phyloP scores from a whole-genome alignment of 257 asterid species.

The Nicotiana noctiflora region DNA sequence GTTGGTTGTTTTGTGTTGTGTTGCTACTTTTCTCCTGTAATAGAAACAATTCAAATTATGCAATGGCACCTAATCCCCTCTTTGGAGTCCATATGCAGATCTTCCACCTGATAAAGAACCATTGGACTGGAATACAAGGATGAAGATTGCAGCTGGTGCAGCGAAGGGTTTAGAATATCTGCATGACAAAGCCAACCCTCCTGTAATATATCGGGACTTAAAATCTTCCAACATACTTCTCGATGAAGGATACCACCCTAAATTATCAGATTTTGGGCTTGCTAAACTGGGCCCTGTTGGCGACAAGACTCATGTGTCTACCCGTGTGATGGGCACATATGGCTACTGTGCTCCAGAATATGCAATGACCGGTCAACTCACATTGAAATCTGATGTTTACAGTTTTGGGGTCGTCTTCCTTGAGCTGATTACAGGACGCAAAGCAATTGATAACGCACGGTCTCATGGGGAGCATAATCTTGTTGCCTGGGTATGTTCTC shows the following conservation, averaged over 20 bases:
- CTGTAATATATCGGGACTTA: slow-evolving; percentile 79
- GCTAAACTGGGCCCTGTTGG: slow-evolving; percentile 93
- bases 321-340: slow-evolving; percentile 94
- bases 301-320: slow-evolving; percentile 84
- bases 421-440: slow-evolving; percentile 83
- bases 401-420: slow-evolving; percentile 90
- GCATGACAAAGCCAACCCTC: slow-evolving; percentile 87
- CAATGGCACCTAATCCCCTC: background rate
- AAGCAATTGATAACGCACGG: slow-evolving; percentile 67
- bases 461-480: slow-evolving; percentile 70
- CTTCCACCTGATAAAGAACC: slow-evolving; percentile 57
- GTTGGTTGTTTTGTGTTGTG: background rate
- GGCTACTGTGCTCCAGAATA: slow-evolving; percentile 98
- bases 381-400: slow-evolving; percentile 74
- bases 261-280: slow-evolving; percentile 88
- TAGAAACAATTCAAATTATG: background rate
- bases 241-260: slow-evolving; percentile 65
- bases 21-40: background rate
- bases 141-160: slow-evolving; percentile 94
- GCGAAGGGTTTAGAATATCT: slow-evolving; percentile 85
- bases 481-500: slow-evolving; percentile 73
- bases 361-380: slow-evolving; percentile 95
- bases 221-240: slow-evolving; percentile 90
- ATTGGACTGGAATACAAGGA: slow-evolving; percentile 87
- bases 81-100: slow-evolving; percentile 32